Evolutionary conservation across 2,329 filamentous ascomycete genomes (phyloP).

Genomic region (Trichophyton mentagrophytes): DNA sequence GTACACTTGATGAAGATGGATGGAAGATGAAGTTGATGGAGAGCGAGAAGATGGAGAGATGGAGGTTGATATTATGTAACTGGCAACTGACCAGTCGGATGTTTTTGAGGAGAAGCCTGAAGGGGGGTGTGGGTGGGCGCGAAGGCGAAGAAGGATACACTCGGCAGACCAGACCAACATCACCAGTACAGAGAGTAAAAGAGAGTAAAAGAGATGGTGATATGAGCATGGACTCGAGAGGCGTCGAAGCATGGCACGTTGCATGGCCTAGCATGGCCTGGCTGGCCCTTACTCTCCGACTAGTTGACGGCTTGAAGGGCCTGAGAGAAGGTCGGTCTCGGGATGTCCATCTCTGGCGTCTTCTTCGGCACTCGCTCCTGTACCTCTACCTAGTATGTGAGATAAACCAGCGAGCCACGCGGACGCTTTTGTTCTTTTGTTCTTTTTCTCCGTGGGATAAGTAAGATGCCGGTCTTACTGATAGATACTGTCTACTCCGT

Average conservation of each 20-base stretch:
- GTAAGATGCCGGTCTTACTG: no score
- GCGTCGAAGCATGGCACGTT: neutral
- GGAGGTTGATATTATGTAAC: neutral
- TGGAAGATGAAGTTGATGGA: neutral
- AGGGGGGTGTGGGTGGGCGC: neutral
- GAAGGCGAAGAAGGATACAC: neutral
- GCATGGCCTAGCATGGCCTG: neutral
- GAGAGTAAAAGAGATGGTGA: neutral
- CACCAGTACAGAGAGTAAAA: no score
- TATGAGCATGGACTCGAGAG: no score
- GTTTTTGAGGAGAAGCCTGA: neutral
- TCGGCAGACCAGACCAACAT: neutral
- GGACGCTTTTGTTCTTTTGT: neutral
- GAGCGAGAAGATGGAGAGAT: neutral
- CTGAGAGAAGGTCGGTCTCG: no score
- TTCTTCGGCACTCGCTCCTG: no score
- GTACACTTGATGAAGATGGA: neutral
- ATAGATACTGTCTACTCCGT: no score
- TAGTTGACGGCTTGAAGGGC: no score
- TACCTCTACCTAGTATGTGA: no score
- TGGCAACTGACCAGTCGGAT: neutral
- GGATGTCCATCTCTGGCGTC: no score
- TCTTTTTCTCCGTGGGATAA: neutral
- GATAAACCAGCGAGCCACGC: no score
- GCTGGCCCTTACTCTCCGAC: neutral